Conservation (phyloP, 441 rosid species). For the Breynia disticha region DNA sequence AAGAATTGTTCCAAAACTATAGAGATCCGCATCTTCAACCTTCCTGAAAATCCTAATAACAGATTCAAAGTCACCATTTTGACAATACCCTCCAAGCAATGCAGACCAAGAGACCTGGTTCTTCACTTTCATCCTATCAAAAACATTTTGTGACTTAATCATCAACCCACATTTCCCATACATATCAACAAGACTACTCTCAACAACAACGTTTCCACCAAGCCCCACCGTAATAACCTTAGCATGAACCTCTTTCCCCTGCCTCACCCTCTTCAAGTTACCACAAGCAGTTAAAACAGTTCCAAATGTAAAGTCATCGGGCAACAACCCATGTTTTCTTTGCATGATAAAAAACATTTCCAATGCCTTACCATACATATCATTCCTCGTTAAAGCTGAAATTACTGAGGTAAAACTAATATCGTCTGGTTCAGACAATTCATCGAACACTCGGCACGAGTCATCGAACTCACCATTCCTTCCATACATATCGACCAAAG, state of each 20-base stretch:
- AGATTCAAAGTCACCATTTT: slow-evolving; percentile 44
- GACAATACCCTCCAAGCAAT: slow-evolving; percentile 71
- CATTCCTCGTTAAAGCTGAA: slow-evolving; percentile 59
- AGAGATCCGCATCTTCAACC: slow-evolving; percentile 46
- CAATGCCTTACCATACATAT: slow-evolving; percentile 43
- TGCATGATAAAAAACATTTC: slow-evolving; percentile 44
- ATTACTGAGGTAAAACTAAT: slow-evolving; percentile 70
- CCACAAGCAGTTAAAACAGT: slow-evolving; percentile 74
- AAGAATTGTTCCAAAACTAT: slow-evolving; percentile 71
- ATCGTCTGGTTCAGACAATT: slow-evolving; percentile 61
- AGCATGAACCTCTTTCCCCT: slow-evolving; percentile 71
- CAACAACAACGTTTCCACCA: slow-evolving; percentile 48
- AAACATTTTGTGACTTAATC: slow-evolving; percentile 44
- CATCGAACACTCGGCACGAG: slow-evolving; percentile 54
- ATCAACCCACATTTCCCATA: slow-evolving; percentile 70
- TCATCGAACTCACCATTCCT: slow-evolving; percentile 30
- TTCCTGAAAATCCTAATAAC: slow-evolving; percentile 49
- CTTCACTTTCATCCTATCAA: slow-evolving; percentile 53
- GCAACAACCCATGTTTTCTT: slow-evolving; percentile 31
- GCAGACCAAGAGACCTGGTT: slow-evolving; percentile 72
- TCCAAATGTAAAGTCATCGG: slow-evolving; percentile 68
- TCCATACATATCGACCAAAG: slow-evolving; percentile 71
- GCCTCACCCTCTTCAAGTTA: slow-evolving; percentile 50
- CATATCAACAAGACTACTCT: slow-evolving; percentile 84
- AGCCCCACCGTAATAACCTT: slow-evolving; percentile 41